Conservation (phyloP, 768 basidiomycete species). For the Pisolithus tinctorius region DNA sequence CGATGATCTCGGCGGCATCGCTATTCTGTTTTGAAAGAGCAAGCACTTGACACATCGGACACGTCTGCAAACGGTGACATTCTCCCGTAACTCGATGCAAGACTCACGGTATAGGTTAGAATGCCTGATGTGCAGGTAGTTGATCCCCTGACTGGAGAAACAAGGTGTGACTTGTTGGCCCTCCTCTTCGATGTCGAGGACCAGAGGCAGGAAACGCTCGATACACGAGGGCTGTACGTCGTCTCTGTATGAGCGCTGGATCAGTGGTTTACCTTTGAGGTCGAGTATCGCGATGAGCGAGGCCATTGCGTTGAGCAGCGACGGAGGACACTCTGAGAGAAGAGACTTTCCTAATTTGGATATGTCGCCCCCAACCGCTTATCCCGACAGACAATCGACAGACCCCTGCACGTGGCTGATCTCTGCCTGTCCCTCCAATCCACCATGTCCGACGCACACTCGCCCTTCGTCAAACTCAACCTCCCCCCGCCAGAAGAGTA, state of each 20-base stretch:
- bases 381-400: too few relatives aligned
- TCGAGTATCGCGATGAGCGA: constrained; percentile 90
- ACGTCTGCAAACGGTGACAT: neutral
- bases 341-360: neutral
- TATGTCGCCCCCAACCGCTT: neutral
- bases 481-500: constrained; percentile 78
- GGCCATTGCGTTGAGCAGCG: constrained; percentile 33
- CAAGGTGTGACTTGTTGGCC: constrained; percentile 94
- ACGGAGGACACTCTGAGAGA: neutral
- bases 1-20: constrained; percentile 92
- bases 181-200: constrained; percentile 96
- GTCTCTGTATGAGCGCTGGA: constrained; percentile 94
- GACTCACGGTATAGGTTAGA: constrained; percentile 91
- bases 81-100: neutral
- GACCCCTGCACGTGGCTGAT: too few relatives aligned
- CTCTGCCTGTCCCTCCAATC: neutral
- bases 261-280: constrained; percentile 96
- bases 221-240: constrained; percentile 87
- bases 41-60: constrained; percentile 53
- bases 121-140: constrained; percentile 98
- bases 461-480: constrained; percentile 41
- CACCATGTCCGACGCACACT: constrained; percentile 13
- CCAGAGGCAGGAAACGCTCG: constrained; percentile 87
- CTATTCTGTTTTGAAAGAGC: constrained; percentile 94
- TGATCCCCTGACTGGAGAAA: constrained; percentile 90